Base-by-base conservation (phyloP, 768 basidiomycete species). In the Russula griseocarnosa region DNA sequence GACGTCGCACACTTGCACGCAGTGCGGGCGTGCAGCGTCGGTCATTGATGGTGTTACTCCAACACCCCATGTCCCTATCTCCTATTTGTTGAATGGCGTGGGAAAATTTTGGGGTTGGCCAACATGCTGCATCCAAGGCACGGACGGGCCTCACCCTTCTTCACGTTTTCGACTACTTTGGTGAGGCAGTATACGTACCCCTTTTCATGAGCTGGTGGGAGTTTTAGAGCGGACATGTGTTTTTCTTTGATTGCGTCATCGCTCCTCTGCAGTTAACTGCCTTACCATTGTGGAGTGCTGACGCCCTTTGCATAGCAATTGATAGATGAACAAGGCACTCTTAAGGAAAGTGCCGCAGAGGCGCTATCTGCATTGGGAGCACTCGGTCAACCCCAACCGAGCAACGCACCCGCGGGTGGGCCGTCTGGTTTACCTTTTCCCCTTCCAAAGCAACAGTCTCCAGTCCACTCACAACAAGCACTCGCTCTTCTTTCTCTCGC, bases 401-500 rank as follows among this genome's bases (percentile, higher is more conserved):
- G 32, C 51, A 58, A 26, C n/a, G 8, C 53, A 24, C 61, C 56
- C 30, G 61, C 67, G 10, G 60, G 65, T 50, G 60, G 64, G 13
- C 63, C 63, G 14, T 65, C 63, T 8, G 63, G 63, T n/a, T 24
- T 65, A 32, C 63, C 63, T 5, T 67, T 67, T 28, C 62, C 64
- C 14, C 55, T 61, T 30, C 49, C 46, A 22, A 60, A 65, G 24
- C 59, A 53, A 59, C 55, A 47, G 10, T 50, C 53, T 16, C 49
- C 65, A 34, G 38, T 52, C 50, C 63, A 61, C 49, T 55, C 61
- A 26, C 54, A 57, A 34, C 66, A 55, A 46, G 67, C 60, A 2
- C 67, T 67, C 55, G 51, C 61, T 1, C 61, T 68, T 9, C 67
- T 67, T n/a, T 20, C 80, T 80, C 22, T 86, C 54, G 81, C 81